Conservation (phyloP, 805 yeast genomes). For the Sungouiella thailandica region DNA sequence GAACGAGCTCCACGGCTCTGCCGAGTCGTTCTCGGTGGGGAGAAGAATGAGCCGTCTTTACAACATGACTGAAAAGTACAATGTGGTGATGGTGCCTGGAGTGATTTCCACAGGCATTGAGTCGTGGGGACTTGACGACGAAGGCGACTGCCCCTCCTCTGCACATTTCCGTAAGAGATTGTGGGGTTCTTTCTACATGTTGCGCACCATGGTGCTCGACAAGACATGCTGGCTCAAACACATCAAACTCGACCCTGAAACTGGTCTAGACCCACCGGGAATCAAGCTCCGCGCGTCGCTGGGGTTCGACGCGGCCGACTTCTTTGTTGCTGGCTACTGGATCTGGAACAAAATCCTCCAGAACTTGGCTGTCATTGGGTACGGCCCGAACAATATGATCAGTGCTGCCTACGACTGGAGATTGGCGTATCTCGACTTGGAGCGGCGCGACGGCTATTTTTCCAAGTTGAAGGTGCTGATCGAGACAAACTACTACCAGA, state of each 20-base stretch:
- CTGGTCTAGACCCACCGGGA: conserved; percentile 89
- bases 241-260: conserved; percentile 79
- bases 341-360: conserved; percentile 96
- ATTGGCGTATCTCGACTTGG: conserved; percentile 82
- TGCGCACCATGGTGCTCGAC: conserved; percentile 85
- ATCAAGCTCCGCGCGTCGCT: conserved; percentile 83
- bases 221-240: conserved; percentile 93
- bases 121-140: conserved; percentile 77
- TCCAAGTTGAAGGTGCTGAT: conserved; percentile 67
- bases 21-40: conserved; percentile 89
- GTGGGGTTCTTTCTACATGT: conserved; percentile 98
- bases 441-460: conserved; percentile 82
- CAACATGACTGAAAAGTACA: conserved; percentile 55
- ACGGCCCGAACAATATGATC: conserved; percentile 84
- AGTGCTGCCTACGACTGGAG: conserved; percentile 98
- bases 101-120: conserved; percentile 94
- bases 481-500: conserved; percentile 50
- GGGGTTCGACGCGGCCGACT: conserved; percentile 96
- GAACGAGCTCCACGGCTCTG: conserved; percentile 43
- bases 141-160: conserved; percentile 72
- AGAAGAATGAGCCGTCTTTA: conserved; percentile 48
- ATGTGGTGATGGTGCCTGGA: conserved; percentile 93
- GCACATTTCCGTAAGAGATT: conserved; percentile 84
- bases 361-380: conserved; percentile 89
- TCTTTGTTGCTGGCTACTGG: conserved; percentile 97